Conservation (phyloP, 176 grass and related monocot species). For the Phoenix dactylifera region DNA sequence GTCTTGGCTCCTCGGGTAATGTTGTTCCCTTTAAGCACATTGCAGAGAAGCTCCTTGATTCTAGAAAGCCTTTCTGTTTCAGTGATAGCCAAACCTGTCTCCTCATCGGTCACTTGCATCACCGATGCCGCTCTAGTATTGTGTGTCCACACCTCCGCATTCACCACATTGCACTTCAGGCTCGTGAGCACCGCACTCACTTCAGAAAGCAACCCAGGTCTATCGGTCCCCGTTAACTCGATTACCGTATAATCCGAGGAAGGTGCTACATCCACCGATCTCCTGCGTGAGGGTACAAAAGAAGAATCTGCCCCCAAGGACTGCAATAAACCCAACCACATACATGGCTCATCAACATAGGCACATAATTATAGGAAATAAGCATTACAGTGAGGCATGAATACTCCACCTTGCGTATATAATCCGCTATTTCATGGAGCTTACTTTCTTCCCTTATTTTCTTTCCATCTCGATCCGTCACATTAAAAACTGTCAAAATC, state of each 20-base stretch:
- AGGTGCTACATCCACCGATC: conserved; percentile 44
- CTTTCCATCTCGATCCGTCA: conserved; percentile 55
- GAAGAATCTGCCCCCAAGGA: conserved; percentile 52
- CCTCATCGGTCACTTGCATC: conserved; percentile 65
- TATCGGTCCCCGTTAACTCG: conserved; percentile 78
- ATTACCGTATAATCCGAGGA: conserved; percentile 68
- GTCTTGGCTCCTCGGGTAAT: conserved; percentile 42
- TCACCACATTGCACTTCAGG: conserved; percentile 74
- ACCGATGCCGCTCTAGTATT: conserved; percentile 68
- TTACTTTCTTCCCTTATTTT: conserved; percentile 49
- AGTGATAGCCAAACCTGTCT: conserved; percentile 37
- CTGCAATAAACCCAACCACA: conserved; percentile 14
- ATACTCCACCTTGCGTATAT: conserved; percentile 49
- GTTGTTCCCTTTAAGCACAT: conserved; percentile 80
- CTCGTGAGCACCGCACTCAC: conserved; percentile 70
- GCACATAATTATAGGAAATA: conserved; percentile 16
- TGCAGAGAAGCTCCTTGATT: conserved; percentile 52
- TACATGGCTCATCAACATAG: no score
- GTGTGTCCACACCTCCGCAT: conserved; percentile 86
- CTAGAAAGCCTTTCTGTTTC: conserved; percentile 43
- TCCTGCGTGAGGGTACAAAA: conserved; percentile 36
- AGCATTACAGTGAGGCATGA: conserved; percentile 3
- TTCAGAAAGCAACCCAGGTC: conserved; percentile 84
- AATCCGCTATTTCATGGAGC: conserved; percentile 39
- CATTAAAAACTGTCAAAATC: conserved; percentile 61